Evolutionary conservation across 176 grass and related monocot species (phyloP), one percentile per base, ranked within the genome.

Genomic region (Alopecurus myosuroides): DNA sequence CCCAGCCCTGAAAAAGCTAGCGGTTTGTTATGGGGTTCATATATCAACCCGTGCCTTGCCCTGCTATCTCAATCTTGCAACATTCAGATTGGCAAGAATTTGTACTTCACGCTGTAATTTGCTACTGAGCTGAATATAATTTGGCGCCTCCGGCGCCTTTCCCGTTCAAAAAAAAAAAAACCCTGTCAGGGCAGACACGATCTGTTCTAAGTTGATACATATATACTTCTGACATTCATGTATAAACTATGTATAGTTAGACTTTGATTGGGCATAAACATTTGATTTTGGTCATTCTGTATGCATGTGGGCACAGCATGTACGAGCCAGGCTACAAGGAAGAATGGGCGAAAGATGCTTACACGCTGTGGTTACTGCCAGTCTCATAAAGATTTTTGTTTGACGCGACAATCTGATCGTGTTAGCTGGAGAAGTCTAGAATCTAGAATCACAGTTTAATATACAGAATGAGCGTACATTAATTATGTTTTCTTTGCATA

Each of bases 341-440:
- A 52, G 79, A 70, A 82, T 71, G 65, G 67, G 51, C 35, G 57
- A 82, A 18, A 73, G 18, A 82, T 82, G 52, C 36, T 48, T 35
- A 23, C 49, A 22, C 35, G 66, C 66, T 36, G 48, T 36, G 48
- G 46, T 52, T 14, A 53, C 19, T n/a, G 69, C 39, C 28, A 35
- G 53, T 12, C 53, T 74, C 6, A 45, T 15, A 28, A 60, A 83
- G 51, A 30, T 37, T 69, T 39, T 69, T 40, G 22, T 70, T 70
- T 70, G 67, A 13, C 1, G 3, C 22, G 23, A 44, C 6, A 48
- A 25, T 35, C 39, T 61, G 18, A 62, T n/a, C 55, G 14, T 60
- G 53, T n/a, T 74, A 62, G 69, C 28, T 74, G 15, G 52, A 60
- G n/a, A 74, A 39, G 7, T 75, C 70, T 62, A 71, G 49, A 82